Conservation (phyloP, 148 eudicot genomes). For the Heliosperma pusillum region DNA sequence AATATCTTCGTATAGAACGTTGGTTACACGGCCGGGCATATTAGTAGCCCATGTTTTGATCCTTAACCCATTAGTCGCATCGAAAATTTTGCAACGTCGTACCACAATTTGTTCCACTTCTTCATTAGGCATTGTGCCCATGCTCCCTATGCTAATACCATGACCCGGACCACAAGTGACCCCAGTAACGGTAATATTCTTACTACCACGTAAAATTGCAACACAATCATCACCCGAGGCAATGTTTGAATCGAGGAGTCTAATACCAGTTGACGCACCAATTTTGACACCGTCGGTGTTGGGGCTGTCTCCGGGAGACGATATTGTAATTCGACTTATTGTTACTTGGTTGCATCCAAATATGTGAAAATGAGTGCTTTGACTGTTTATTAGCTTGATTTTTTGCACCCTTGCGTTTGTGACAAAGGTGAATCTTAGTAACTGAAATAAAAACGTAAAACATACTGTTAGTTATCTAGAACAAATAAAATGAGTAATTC, state of each 20-base stretch:
- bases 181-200: constrained; percentile 25
- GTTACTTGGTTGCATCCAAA: constrained; percentile 39
- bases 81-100: constrained; percentile 28
- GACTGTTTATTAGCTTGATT: constrained; percentile 52
- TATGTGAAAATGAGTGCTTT: constrained; percentile 49
- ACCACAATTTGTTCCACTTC: constrained; percentile 36
- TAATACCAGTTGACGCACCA: constrained; percentile 3
- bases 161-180: constrained; percentile 71
- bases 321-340: constrained; percentile 23
- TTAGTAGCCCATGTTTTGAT: constrained; percentile 58
- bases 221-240: constrained; percentile 41
- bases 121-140: constrained; percentile 32
- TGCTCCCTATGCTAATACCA: constrained; percentile 65
- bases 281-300: constrained; percentile 46
- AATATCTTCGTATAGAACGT: constrained; percentile 30
- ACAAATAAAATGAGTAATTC: too few relatives aligned
- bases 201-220: constrained; percentile 44
- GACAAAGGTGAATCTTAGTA: constrained; percentile 48
- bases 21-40: constrained; percentile 17
- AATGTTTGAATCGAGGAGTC: constrained; percentile 11
- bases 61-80: constrained; percentile 57
- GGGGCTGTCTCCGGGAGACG: constrained; percentile 32
- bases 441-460: constrained; percentile 27
- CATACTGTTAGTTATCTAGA: background rate
- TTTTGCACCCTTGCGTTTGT: constrained; percentile 39